Conservation (phyloP, 2,329 filamentous ascomycete species). For the Alternaria metachromatica region DNA sequence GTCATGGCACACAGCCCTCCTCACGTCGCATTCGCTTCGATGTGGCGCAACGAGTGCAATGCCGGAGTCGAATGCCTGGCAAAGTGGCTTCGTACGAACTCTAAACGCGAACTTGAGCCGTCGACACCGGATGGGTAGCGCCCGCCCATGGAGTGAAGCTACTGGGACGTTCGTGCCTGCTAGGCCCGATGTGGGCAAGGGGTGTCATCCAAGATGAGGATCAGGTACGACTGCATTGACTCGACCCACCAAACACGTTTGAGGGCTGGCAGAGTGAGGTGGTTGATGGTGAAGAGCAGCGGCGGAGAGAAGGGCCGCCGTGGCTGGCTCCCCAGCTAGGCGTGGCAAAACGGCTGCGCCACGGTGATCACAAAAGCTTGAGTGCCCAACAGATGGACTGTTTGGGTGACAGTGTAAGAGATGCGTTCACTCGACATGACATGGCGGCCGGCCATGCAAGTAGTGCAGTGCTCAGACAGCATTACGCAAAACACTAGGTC, state of each 20-base stretch:
- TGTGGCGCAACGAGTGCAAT: conserved; percentile 4
- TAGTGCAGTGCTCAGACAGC: conserved; percentile 3
- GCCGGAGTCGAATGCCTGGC: conserved; percentile 1
- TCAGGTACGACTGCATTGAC: conserved; percentile 31
- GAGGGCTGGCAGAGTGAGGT: conserved; percentile 7
- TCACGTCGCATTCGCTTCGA: not conserved
- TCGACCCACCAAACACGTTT: conserved; percentile 30
- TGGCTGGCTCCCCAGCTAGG: not conserved
- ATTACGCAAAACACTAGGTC: conserved; percentile 14
- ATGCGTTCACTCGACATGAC: conserved; percentile 14
- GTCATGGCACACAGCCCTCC: not conserved
- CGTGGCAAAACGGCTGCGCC: conserved; percentile 15
- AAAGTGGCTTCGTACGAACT: conserved; percentile 21
- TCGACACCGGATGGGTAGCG: conserved; percentile 23
- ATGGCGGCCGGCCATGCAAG: conserved; percentile 4
- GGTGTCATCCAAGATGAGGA: conserved; percentile 19
- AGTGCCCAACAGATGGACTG: conserved; percentile 5
- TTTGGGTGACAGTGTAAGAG: conserved; percentile 7
- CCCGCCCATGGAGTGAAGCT: conserved; percentile 26
- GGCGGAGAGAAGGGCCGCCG: conserved; percentile 3
- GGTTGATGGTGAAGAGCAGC: conserved; percentile 5
- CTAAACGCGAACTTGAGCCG: conserved; percentile 9
- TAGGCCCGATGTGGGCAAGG: conserved; percentile 22
- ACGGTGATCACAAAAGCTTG: conserved; percentile 14
- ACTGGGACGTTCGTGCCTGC: conserved; percentile 15